phyloP scores from a whole-genome alignment of 352 stramenopile species.

The Globisporangium paroecandrum region DNA sequence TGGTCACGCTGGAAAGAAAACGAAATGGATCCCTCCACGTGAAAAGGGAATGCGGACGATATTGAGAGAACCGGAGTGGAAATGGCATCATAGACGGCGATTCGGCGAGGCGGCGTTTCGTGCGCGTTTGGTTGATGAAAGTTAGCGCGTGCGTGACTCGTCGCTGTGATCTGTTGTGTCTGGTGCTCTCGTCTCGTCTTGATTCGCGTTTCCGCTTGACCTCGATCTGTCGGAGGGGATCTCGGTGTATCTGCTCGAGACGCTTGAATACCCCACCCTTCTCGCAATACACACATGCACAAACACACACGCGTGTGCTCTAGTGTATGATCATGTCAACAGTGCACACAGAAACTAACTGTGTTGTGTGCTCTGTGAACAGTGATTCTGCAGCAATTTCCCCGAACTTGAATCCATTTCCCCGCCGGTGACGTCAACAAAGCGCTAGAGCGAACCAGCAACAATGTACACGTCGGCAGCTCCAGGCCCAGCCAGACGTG shows the following conservation, averaged over 20 bases:
- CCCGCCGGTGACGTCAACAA: neutral
- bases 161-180: neutral
- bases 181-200: neutral
- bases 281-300: neutral
- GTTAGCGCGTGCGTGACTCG: neutral
- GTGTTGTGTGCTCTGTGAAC: neutral
- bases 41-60: too few relatives aligned
- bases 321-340: too few relatives aligned
- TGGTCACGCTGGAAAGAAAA: neutral
- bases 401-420: neutral
- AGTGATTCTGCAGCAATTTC: slow-evolving; percentile 3
- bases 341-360: neutral
- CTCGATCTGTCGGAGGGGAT: neutral
- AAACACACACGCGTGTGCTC: neutral
- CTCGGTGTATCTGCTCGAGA: neutral
- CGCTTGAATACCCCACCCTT: neutral
- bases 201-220: neutral
- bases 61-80: neutral
- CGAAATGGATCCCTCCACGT: neutral
- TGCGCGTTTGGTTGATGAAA: neutral
- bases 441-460: neutral
- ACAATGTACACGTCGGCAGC: slow-evolving; percentile 74
- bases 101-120: neutral
- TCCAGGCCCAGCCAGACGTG: slow-evolving; percentile 48
- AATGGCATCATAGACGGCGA: neutral